Evolutionary conservation across 768 basidiomycete genomes (phyloP), one percentile per base, ranked within the genome.

Genomic region (Leccinum sublutescens): DNA sequence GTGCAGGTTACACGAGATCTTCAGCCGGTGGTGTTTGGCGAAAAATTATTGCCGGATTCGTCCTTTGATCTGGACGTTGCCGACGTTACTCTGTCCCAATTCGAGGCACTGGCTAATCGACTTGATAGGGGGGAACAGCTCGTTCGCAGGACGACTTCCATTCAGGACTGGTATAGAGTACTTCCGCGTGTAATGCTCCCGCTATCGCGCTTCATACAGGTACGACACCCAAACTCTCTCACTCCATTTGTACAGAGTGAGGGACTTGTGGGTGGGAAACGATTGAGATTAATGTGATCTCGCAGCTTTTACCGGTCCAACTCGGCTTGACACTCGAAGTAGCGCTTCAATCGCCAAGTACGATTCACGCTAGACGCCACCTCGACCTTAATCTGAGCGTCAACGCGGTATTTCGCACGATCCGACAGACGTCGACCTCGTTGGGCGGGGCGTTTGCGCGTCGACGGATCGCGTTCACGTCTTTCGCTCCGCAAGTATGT

Each of bases 1-100:
- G 85, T 98, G 9, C 97, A 99, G 74, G 89, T 98, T 57, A 98
- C 97, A 7, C 83, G 87, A 58, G 97, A 99, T 73, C 75, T 89
- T 29, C 85, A 94, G n/a, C 92, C 97, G 0, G 94, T 99, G 45
- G 80, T 91, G 0, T 97, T 80, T 69, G 77, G 86, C 19, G 82
- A 86, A n/a, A 90, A 86, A 86, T 70, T 78, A 27, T 76, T 99
- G 21, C 93, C 95, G 0, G 82, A 86, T 53, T 75, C 82, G 6
- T 82, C 81, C 17, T 84, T 91, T 63, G 87, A 93, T 63, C 76
- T 98, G 19, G 84, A 85, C 27, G 92, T 98, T 10, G 81, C 86
- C 9, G 94, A 98, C 70, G 82, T 98, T 52, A 93, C 91, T 4
- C 78, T 89, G 34, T 78, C 78, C 4, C 95, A 99, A 70, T 95